Conservation (phyloP, 163 green algal genomes). For the Trebouxiophyceae sp. region DNA sequence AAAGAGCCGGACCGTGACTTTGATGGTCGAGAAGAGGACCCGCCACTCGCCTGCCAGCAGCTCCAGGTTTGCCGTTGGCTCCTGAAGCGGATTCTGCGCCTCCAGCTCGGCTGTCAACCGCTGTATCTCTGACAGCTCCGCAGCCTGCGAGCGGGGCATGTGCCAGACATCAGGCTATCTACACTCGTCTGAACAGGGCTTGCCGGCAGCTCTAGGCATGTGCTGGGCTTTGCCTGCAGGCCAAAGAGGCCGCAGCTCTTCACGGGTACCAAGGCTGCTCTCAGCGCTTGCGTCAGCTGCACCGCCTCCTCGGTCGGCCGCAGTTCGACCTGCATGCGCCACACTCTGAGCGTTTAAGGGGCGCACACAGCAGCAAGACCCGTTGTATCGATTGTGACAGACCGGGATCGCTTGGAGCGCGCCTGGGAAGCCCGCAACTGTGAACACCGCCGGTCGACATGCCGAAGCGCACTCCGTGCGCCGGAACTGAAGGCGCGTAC, state of each 20-base stretch:
- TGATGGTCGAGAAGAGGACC: conserved; percentile 73
- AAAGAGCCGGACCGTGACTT: conserved; percentile 42
- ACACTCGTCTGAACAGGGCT: too few species aligned
- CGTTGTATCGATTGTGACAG: too few species aligned
- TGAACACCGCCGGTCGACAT: too few species aligned
- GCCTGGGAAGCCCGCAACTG: too few species aligned
- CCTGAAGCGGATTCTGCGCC: conserved; percentile 27
- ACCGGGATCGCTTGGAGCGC: too few species aligned
- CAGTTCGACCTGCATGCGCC: too few species aligned
- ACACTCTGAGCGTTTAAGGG: too few species aligned
- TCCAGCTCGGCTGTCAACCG: conserved; percentile 38
- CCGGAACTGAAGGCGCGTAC: too few species aligned
- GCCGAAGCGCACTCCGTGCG: too few species aligned
- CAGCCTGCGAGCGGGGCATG: conserved; percentile 1
- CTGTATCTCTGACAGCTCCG: conserved; percentile 31
- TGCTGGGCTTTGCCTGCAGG: background rate
- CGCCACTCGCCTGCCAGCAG: conserved; percentile 50
- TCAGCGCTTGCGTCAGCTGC: background rate
- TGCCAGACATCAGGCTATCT: background rate
- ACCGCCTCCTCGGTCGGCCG: background rate
- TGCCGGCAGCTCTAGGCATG: too few species aligned
- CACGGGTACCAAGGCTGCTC: background rate
- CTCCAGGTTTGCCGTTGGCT: conserved; percentile 32
- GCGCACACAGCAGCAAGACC: too few species aligned
- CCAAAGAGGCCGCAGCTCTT: background rate